Conservation (phyloP, 176 grass and related monocot species). For the Eragrostis nindensis region DNA sequence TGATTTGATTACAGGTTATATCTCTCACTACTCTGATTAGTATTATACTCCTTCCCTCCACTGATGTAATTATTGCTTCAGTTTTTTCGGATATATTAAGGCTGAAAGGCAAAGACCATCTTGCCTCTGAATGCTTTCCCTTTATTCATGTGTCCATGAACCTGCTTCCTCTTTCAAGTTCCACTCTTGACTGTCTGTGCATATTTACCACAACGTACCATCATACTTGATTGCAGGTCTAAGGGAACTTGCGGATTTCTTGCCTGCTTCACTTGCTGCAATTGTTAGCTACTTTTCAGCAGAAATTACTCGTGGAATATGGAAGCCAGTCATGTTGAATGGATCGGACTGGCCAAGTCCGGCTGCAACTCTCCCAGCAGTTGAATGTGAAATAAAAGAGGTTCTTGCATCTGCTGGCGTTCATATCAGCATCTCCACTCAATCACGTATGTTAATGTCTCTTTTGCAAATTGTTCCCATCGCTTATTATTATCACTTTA, state of each 20-base stretch:
- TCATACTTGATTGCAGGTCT: constrained; percentile 61
- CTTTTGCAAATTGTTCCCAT: not conserved
- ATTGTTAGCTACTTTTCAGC: constrained; percentile 71
- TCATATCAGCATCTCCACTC: constrained; percentile 66
- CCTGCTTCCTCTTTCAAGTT: not conserved
- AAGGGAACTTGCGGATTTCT: constrained; percentile 70
- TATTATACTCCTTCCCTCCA: too few species aligned
- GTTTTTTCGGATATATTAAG: too few species aligned
- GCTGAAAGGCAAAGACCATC: too few species aligned
- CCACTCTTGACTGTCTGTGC: not conserved
- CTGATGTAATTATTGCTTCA: too few species aligned
- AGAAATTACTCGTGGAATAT: constrained; percentile 81
- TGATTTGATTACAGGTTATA: constrained; percentile 76
- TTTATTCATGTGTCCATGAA: too few species aligned
- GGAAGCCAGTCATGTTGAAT: constrained; percentile 82
- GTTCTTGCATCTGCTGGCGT: constrained; percentile 77
- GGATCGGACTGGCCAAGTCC: constrained; percentile 83
- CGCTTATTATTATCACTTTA: not conserved
- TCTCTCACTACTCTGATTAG: not conserved
- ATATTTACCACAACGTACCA: constrained; percentile 28
- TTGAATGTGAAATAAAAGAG: constrained; percentile 82
- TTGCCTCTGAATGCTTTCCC: too few species aligned
- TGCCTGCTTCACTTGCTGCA: constrained; percentile 78
- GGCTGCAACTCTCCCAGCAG: constrained; percentile 48
- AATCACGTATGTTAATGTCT: constrained; percentile 39